Evolutionary conservation across 2,329 filamentous ascomycete species (phyloP).

Genomic region (Neobulgaria alba): DNA sequence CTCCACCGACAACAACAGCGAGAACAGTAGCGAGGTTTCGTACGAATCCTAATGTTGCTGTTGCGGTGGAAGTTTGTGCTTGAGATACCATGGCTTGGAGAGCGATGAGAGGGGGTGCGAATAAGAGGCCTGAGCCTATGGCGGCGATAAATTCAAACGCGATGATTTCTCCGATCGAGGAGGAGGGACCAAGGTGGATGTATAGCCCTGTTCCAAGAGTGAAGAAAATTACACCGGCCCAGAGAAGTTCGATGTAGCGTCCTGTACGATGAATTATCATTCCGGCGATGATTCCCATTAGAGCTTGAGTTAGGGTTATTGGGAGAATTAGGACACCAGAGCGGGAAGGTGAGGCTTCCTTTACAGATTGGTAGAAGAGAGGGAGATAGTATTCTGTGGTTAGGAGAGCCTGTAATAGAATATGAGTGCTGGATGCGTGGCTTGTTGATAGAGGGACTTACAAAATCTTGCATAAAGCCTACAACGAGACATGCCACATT

Average conservation of each 20-base stretch:
- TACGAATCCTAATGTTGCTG: slow-evolving; percentile 41
- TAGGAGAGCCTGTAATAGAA: slow-evolving; percentile 30
- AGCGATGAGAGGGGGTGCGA: slow-evolving; percentile 46
- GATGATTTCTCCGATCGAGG: slow-evolving; percentile 44
- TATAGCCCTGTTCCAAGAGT: slow-evolving; percentile 55
- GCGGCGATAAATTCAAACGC: slow-evolving; percentile 53
- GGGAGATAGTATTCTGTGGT: slow-evolving; percentile 35
- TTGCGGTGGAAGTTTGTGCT: slow-evolving; percentile 37
- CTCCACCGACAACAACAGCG: slow-evolving; percentile 38
- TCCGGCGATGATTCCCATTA: slow-evolving; percentile 37
- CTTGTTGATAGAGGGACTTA: not conserved
- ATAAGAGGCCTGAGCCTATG: slow-evolving; percentile 55
- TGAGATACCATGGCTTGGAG: slow-evolving; percentile 42
- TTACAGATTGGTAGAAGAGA: slow-evolving; percentile 75
- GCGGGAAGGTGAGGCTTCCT: slow-evolving; percentile 58
- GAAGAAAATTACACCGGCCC: slow-evolving; percentile 46
- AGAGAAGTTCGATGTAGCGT: slow-evolving; percentile 51
- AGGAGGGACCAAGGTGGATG: slow-evolving; percentile 49
- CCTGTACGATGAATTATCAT: slow-evolving; percentile 53
- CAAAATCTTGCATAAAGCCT: slow-evolving; percentile 63
- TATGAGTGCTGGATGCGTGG: too few relatives aligned
- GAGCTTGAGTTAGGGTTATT: not conserved
- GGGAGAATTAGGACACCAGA: slow-evolving; percentile 59
- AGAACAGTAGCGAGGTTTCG: slow-evolving; percentile 35
- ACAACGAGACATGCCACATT: slow-evolving; percentile 58